Percentiles rank a stretch among this genome's conserved stretches.
phyloP scores from a whole-genome alignment of 169 alveolate genomes.

The Cryptosporidium felis region DNA sequence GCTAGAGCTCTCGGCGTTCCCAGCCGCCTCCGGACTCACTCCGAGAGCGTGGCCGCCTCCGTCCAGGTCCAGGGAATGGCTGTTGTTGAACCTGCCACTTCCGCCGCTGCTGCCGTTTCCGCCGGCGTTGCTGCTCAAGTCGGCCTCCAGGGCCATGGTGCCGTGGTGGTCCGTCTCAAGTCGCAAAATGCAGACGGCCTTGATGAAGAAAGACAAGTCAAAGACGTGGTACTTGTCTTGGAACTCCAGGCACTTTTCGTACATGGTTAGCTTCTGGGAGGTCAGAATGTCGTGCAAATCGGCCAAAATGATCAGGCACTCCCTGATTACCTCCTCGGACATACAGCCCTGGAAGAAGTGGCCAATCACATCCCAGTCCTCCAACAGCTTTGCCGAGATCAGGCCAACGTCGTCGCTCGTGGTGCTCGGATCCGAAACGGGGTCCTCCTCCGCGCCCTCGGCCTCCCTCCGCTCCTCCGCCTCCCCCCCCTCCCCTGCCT shows the following conservation, averaged over 20 bases:
- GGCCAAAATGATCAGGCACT: conserved; percentile 53
- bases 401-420: too few species aligned
- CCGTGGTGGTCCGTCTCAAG: too few species aligned
- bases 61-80: not conserved
- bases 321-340: conserved; percentile 51
- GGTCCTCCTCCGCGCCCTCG: not conserved
- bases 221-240: conserved; percentile 59
- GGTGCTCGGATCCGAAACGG: not conserved
- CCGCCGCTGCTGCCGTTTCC: not conserved
- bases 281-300: conserved; percentile 54
- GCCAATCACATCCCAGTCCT: conserved; percentile 68
- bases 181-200: not conserved
- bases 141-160: too few species aligned
- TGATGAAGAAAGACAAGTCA: conserved; percentile 10
- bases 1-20: not conserved
- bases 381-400: conserved; percentile 41
- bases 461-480: not conserved
- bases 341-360: conserved; percentile 63
- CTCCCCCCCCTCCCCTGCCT: not conserved
- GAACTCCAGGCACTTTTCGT: conserved; percentile 50
- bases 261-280: conserved; percentile 13
- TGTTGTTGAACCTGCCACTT: too few species aligned
- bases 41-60: not conserved
- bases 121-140: not conserved
- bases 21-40: not conserved